These are phyloP conservation scores for Porodaedalea pini DNA, from an alignment of 1,284 basidiomycete species.

Conservation along the genomic window DNA sequence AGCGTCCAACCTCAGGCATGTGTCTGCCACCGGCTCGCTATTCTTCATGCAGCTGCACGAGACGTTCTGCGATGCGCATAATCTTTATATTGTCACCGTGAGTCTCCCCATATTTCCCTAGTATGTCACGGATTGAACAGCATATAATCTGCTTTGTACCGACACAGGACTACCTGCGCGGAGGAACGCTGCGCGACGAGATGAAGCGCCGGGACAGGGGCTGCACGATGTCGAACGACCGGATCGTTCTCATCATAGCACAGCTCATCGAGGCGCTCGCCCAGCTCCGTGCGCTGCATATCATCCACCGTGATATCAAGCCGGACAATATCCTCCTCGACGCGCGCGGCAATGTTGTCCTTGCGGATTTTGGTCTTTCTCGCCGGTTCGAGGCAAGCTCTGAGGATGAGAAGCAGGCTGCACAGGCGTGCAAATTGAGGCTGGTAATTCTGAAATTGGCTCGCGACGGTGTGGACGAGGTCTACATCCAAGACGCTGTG, in stretches of 20 bases:
- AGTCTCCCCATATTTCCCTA: not conserved
- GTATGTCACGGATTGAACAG: not conserved
- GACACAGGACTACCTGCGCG: slow-evolving; percentile 9
- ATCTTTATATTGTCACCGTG: slow-evolving; percentile 17
- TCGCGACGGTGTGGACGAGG: not conserved
- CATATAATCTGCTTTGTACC: not conserved
- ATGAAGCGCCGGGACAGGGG: not conserved
- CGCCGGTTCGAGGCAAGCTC: not conserved
- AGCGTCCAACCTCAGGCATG: not conserved
- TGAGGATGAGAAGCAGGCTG: not conserved
- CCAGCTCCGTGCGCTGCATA: slow-evolving; percentile 34
- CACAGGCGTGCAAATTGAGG: not conserved
- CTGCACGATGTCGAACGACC: not conserved
- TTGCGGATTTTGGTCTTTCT: slow-evolving; percentile 65
- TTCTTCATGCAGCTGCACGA: slow-evolving; percentile 12
- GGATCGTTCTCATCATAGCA: slow-evolving; percentile 11
- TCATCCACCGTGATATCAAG: slow-evolving; percentile 65
- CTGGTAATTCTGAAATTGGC: not conserved
- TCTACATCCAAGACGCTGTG: no score
- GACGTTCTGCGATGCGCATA: slow-evolving; percentile 16
- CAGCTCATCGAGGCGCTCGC: slow-evolving; percentile 11
- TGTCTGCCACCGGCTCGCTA: slow-evolving; percentile 4
- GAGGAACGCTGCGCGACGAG: slow-evolving; percentile 9
- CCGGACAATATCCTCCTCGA: slow-evolving; percentile 61
- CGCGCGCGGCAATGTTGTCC: slow-evolving; percentile 46